Base-by-base conservation (phyloP, 2,329 filamentous ascomycete genomes). In the Xylaria polymorpha region DNA sequence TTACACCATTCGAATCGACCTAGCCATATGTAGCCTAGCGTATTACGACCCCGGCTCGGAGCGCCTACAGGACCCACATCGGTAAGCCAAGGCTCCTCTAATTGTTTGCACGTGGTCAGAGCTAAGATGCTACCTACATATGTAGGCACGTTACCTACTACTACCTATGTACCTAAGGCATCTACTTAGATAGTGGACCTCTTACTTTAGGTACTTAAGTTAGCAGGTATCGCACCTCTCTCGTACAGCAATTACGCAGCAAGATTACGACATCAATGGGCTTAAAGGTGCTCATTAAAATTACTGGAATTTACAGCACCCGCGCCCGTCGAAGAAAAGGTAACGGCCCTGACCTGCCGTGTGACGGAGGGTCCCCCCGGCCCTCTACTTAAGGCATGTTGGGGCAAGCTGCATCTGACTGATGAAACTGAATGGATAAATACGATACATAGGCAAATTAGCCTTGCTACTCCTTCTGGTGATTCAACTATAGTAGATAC, bases 391-490 rank as follows among this genome's bases (percentile, higher is more conserved):
- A 29, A 29, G 25, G 25, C 25, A 29, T 29, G 25, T 29, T 29
- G 25, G 25, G 25, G 25, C 25, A 29, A 29, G 18, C n/a, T 43
- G 32, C 32, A 14, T 44, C 48, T 22, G 41, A 8, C 41, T 51
- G 44, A 18, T 22, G 53, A 59, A 59, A 51, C 53, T n/a, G n/a
- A 43, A 64, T 59, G 62, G 62, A 43, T 58, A 64, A 58, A 64
- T 64, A 41, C 48, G 62, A 44, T 39, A 56, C 61, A 59, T 51
- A 64, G 62, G 51, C 61, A 64, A 20, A 64, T 64, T 58, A 32
- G 15, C 20, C 14, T 41, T 37, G 8, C 15, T 35, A 43, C 22
- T 48, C 12, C 20, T 25, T 43, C 43, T 51, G n/a, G 35, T 7
- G 41, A 56, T 46, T 44, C 53, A 39, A 14, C 43, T 41, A 10